Base-by-base conservation (phyloP, 129 eudicot genomes). In the Flaveria sonorensis region DNA sequence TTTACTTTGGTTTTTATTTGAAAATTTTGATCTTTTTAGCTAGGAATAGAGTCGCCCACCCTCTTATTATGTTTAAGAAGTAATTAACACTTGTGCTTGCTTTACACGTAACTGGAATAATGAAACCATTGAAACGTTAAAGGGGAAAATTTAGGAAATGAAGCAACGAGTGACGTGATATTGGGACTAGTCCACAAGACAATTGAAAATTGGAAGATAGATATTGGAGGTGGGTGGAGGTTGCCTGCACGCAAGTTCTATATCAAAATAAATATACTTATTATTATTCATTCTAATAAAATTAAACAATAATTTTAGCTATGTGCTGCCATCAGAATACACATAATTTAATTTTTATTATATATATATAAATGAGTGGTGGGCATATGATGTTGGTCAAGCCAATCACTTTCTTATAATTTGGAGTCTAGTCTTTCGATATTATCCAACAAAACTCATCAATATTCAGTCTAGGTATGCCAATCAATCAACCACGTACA, bases 171-270 rank as follows among this genome's bases (percentile, higher is more conserved):
- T 80, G 79, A 65, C 83, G 83, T 73, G 26, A 79, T 39, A 48
- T 0, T 20, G 72, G 77, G 72, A 60, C 40, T 71, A 70, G 53
- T 79, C 56, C 15, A 71, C 65, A 71, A 79, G 52, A 13, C 76
- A 80, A 80, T 73, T 66, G 79, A 73, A 80, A 73, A 46, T 42
- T 53, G 70, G 30, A 72, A 80, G 70, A 80, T 65, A 67, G 79
- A 73, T 68, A 72, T 19, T 26, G 67, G 83, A 72, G n/a, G 78
- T 72, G 78, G 83, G 60, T 73, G 70, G 79, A 42, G 79, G 83
- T 80, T 80, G 79, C 83, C 83, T 55, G 46, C 83, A 80, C 83
- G 83, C 83, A 73, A 80, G 43, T 36, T 23, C 8, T 73, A 20
- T 36, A 78, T 66, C 53, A 21, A 73, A 71, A 70, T 70, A 70